Evolutionary conservation across 805 yeast genomes (phyloP).

Genomic region (Candida tibetensis): DNA sequence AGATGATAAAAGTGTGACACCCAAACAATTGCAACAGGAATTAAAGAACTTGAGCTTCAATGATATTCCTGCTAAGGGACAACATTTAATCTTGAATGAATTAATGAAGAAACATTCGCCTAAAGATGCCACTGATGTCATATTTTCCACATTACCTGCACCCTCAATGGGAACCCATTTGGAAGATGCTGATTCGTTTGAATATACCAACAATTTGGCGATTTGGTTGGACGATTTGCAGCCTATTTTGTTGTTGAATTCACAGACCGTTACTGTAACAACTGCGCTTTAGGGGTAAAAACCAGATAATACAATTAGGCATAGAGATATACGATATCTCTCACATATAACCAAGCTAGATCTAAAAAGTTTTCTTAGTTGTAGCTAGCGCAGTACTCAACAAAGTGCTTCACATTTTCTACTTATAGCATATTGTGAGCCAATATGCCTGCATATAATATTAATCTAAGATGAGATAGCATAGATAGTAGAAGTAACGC

Average conservation of each 20-base stretch:
- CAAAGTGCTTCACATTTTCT: too few relatives aligned
- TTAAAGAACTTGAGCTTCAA: conserved; percentile 55
- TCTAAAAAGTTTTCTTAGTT: too few relatives aligned
- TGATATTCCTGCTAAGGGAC: conserved; percentile 89
- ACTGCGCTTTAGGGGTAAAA: conserved; percentile 75
- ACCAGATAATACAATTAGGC: too few relatives aligned
- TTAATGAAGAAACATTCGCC: conserved; percentile 67
- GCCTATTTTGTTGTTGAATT: conserved; percentile 77
- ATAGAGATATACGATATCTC: too few relatives aligned
- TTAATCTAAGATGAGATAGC: too few relatives aligned
- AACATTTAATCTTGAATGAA: conserved; percentile 84
- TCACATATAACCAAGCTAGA: too few relatives aligned
- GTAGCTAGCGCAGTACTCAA: too few relatives aligned
- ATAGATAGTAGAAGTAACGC: too few relatives aligned
- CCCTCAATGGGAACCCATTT: conserved; percentile 82
- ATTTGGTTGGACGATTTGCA: conserved; percentile 82
- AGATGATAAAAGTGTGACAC: conserved; percentile 21
- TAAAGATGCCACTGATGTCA: conserved; percentile 55
- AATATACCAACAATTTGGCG: conserved; percentile 72
- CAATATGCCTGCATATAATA: too few relatives aligned
- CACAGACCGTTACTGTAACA: conserved; percentile 94
- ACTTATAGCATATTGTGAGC: too few relatives aligned
- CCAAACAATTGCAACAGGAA: conserved; percentile 37
- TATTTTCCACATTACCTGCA: conserved; percentile 87
- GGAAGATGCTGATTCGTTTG: conserved; percentile 63